Conservation (phyloP, 345 rosid species). For the Boechera stricta region DNA sequence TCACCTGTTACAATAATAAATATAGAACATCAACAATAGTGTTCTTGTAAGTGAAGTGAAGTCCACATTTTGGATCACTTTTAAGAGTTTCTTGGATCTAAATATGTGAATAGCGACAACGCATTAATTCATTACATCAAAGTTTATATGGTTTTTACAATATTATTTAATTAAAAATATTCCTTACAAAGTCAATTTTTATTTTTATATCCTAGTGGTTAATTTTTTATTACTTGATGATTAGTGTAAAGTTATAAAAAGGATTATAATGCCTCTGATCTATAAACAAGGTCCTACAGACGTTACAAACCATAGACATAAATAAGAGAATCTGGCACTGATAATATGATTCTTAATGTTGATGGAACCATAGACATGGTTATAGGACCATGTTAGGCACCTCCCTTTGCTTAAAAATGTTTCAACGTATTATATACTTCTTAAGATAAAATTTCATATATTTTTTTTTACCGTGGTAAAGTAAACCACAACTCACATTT, state of each 20-base stretch:
- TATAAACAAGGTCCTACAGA: constrained; percentile 13
- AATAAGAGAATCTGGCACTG: constrained; percentile 16
- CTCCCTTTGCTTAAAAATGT: not conserved
- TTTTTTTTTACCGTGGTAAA: not conserved
- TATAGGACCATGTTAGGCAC: constrained; percentile 8
- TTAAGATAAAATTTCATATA: not conserved
- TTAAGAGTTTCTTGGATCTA: not conserved
- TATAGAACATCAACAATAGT: not conserved
- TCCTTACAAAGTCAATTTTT: not conserved
- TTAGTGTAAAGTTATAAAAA: not conserved
- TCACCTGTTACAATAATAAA: not conserved
- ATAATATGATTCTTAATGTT: constrained; percentile 22
- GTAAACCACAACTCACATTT: not conserved
- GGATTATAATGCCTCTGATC: not conserved
- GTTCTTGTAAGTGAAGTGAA: not conserved
- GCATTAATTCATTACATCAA: not conserved
- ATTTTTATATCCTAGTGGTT: not conserved
- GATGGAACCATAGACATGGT: constrained; percentile 32
- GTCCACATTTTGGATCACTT: constrained; percentile 1
- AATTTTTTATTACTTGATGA: not conserved
- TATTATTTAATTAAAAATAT: not conserved
- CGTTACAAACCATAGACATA: constrained; percentile 13
- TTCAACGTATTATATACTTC: not conserved
- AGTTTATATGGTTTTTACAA: not conserved
- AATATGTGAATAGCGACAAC: not conserved